Evolutionary conservation across 768 basidiomycete genomes (phyloP), one percentile per base, ranked within the genome.

Genomic region (Tylopilus vinaceipallidus): DNA sequence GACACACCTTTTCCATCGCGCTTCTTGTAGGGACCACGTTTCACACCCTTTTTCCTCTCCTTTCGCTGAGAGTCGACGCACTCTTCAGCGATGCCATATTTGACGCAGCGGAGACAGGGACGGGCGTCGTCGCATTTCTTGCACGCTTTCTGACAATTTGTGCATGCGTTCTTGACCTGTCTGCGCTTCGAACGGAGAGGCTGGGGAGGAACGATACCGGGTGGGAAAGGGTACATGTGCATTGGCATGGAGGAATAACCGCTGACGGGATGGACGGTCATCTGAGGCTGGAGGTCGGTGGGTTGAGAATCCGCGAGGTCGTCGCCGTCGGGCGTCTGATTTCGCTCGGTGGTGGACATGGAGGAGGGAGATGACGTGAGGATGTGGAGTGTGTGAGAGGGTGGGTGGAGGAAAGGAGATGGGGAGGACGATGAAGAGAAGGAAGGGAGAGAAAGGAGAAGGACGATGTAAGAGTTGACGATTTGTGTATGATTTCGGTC

Each of bases 21-120:
- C 83, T 91, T 91, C 89, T 91, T 91, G 86, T 91, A 91, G 70
- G 89, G 89, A 38, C 88, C 88, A 63, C 88, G 74, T 75, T 90
- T 91, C 58, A 89, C 78, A 57, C 88, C 88, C 66, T 88, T 90
- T 69, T 89, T 90, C 62, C 92, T 80, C 72, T 95, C 92, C 75
- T 95, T 95, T 67, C 93, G 79, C 68, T 88, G 84, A 26, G 92
- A 93, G 73, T 94, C 89, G 56, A 91, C 75, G 64, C 94, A 97
- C 63, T 88, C 86, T 63, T 92, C 88, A 41, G 83, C 78, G 56
- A 88, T 79, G 61, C 90, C 91, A 58, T 95, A 95, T 72, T 89
- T 92, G 62, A 92, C 85, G 61, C 94, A 97, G 53, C 94, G 85
- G 49, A 90, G 86, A 68, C 94, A 97, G 53, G 93, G 93, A 55